Conservation (phyloP, 2,329 filamentous ascomycete species). For the Fusarium sp. region DNA sequence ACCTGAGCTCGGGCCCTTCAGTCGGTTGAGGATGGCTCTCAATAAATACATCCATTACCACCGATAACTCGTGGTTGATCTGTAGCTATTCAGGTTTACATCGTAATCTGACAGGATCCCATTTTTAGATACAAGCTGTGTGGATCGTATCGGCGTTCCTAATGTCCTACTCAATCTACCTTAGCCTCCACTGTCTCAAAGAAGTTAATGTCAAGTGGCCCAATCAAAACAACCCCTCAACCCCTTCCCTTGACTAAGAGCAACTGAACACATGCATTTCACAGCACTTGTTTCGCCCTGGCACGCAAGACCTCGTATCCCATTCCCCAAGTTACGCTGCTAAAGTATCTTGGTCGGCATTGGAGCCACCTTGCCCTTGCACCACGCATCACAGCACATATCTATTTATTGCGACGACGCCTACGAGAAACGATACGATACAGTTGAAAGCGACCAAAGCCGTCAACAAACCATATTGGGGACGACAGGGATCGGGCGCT, state of each 20-base stretch:
- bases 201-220: constrained; percentile 5
- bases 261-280: constrained; percentile 35
- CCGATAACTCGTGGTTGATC: background rate
- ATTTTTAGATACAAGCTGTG: constrained; percentile 20
- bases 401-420: constrained; percentile 10
- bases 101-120: constrained; percentile 13
- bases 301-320: constrained; percentile 34
- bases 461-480: background rate
- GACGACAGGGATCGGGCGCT: background rate
- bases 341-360: constrained; percentile 23
- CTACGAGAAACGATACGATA: constrained; percentile 9
- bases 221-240: constrained; percentile 33
- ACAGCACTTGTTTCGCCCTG: constrained; percentile 29
- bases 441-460: background rate
- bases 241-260: constrained; percentile 29
- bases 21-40: background rate
- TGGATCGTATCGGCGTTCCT: constrained; percentile 21
- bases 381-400: background rate
- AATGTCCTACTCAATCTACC: constrained; percentile 8
- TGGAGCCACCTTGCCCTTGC: constrained; percentile 36
- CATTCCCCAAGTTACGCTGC: constrained; percentile 21
- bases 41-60: background rate
- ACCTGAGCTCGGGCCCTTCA: no score
- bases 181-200: background rate
- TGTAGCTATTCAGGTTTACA: background rate